Evolutionary conservation across 179 eudicot species (phyloP).

Genomic region (Patellifolia procumbens): DNA sequence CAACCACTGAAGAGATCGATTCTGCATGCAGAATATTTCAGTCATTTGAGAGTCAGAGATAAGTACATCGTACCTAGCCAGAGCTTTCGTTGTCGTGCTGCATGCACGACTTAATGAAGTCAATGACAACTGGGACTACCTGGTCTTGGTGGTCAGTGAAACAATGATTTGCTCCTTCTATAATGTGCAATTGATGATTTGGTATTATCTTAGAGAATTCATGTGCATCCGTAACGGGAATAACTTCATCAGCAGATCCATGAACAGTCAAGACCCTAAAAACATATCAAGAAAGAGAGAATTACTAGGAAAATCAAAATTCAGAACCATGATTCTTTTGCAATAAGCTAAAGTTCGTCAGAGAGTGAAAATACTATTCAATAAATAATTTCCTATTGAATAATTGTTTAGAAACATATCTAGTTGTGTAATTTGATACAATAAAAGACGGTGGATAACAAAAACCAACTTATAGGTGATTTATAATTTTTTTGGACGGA

Average conservation of each 20-base stretch:
- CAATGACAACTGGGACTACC: conserved; percentile 43
- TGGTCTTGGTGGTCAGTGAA: conserved; percentile 57
- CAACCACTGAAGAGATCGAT: neutral
- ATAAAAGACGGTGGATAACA: neutral
- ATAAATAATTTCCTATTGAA: neutral
- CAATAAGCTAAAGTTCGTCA: neutral
- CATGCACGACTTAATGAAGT: conserved; percentile 51
- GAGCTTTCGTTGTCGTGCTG: conserved; percentile 30
- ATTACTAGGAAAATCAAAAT: neutral
- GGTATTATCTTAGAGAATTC: conserved; percentile 76
- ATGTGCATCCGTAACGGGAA: conserved; percentile 67
- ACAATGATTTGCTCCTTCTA: conserved; percentile 77
- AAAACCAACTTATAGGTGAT: neutral
- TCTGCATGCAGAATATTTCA: neutral
- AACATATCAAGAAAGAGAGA: neutral
- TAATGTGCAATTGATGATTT: conserved; percentile 65
- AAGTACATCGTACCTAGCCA: conserved; percentile 17
- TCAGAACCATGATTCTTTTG: neutral
- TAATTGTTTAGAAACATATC: neutral
- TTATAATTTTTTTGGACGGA: neutral
- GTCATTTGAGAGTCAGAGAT: neutral
- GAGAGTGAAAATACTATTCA: neutral
- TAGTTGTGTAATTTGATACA: neutral
- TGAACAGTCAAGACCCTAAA: conserved; percentile 84
- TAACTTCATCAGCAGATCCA: conserved; percentile 73